Evolutionary conservation across 306 rosid species (phyloP).

Genomic region (Coriaria nepalensis): DNA sequence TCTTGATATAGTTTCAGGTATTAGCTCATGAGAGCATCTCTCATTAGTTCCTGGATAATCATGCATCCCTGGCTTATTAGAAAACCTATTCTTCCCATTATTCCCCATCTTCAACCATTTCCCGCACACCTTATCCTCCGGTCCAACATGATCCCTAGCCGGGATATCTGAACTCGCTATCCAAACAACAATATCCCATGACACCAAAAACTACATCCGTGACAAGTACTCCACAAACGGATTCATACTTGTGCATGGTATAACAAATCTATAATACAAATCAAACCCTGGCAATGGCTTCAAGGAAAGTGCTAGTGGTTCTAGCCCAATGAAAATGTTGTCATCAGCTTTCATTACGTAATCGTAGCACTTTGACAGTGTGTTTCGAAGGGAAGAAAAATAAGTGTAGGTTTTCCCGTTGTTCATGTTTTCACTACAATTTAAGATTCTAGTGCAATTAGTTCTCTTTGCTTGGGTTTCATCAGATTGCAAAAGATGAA

Average conservation of each 20-base stretch:
- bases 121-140: conserved; percentile 22
- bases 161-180: conserved; percentile 14
- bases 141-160: conserved; percentile 5
- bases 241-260: conserved; percentile 17
- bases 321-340: conserved; percentile 16
- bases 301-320: conserved; percentile 15
- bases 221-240: conserved; percentile 19
- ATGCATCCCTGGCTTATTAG: conserved; percentile 22
- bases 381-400: conserved; percentile 14
- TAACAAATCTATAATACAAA: conserved; percentile 19
- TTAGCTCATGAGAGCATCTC: conserved; percentile 18
- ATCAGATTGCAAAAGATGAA: conserved; percentile 19
- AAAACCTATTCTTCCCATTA: conserved; percentile 14
- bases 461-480: conserved; percentile 11
- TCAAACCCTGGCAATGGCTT: conserved; percentile 20
- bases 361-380: conserved; percentile 1
- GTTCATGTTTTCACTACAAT: conserved; percentile 24
- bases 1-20: conserved; percentile 17
- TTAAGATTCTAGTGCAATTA: conserved; percentile 17
- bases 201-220: conserved; percentile 25
- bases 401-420: conserved; percentile 21
- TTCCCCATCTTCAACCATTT: conserved; percentile 22
- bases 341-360: conserved; percentile 24
- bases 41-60: conserved; percentile 20
- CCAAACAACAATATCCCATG: conserved; percentile 30